Base-by-base conservation (phyloP, 768 basidiomycete genomes). In the Amanita polypyramis region DNA sequence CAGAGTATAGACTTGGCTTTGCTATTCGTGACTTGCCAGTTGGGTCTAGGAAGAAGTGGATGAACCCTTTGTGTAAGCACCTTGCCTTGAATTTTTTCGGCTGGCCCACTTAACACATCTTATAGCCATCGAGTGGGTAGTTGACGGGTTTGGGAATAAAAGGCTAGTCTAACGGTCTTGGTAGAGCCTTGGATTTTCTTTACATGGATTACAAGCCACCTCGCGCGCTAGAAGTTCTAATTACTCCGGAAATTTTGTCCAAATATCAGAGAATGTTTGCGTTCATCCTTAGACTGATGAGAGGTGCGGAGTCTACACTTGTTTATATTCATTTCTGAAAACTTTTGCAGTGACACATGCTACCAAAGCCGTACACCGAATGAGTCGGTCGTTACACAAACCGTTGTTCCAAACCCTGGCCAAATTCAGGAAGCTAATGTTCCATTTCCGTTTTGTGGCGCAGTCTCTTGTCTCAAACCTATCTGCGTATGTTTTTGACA, bases 171-270 rank as follows among this genome's bases (percentile, higher is more conserved):
- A 46, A 52, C 40, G 40, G 43, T 27, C 52, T 42, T 25, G 23
- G 54, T 44, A 89, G 87, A 60, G 90, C 92, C 5, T 61, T 95
- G 36, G 92, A 94, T 60, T 95, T 94, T 59, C 65, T 95, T 11
- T 89, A 88, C 58, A 80, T 95, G 69, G 80, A 91, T 54, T 95
- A 95, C 62, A 85, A 85, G 56, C 82, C 88, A n/a, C 88, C 90
- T 1, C 71, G 72, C n/a, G 77, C 89, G 0, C 66, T 95, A 33
- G 77, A 80, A 39, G 72, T 81, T 9, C 59, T 95, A 8, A 83
- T 95, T 27, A 79, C 87, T 2, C 68, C 76, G 1, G 70, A 76
- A 4, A 74, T 85, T 27, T 62, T 93, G n/a, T 80, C 76, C 4
- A 94, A 93, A 60, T 94, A 94, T 58, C 87, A 92, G 54, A 70